Percentiles rank a stretch among this genome's conserved stretches.
phyloP scores from a whole-genome alignment of 148 eudicot genomes.

The Rhododendron kiyosumense region DNA sequence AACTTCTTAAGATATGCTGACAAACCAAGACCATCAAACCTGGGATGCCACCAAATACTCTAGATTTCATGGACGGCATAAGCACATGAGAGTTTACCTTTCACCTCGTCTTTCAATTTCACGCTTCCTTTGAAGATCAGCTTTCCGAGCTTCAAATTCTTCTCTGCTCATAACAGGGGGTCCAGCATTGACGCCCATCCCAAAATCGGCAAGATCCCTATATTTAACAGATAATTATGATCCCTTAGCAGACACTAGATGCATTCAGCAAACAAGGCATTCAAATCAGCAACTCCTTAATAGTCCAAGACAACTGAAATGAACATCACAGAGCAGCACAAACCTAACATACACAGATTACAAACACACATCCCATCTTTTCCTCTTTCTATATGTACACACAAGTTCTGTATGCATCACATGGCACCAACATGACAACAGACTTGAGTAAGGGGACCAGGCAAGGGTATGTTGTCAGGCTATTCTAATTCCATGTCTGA shows the following conservation, averaged over 20 bases:
- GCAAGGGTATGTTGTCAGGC: not conserved
- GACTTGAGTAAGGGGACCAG: not conserved
- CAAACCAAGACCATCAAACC: not conserved
- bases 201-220: constrained; percentile 75
- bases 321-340: not conserved
- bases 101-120: constrained; percentile 71
- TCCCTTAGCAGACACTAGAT: not conserved
- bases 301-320: not conserved
- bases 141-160: constrained; percentile 73
- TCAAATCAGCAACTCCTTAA: not conserved
- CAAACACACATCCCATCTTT: not conserved
- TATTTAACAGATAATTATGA: not conserved
- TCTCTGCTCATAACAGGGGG: constrained; percentile 59
- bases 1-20: not conserved
- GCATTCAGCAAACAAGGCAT: not conserved
- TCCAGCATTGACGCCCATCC: constrained; percentile 61
- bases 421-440: not conserved
- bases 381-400: not conserved
- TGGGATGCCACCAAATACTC: not conserved
- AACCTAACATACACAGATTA: not conserved
- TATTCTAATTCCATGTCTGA: not conserved
- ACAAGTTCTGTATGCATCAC: not conserved
- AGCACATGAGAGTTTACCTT: constrained; percentile 30
- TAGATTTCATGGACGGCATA: not conserved
- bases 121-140: constrained; percentile 63